phyloP scores from a whole-genome alignment of 495 filamentous ascomycete species.

The Sordaria brevicollis region DNA sequence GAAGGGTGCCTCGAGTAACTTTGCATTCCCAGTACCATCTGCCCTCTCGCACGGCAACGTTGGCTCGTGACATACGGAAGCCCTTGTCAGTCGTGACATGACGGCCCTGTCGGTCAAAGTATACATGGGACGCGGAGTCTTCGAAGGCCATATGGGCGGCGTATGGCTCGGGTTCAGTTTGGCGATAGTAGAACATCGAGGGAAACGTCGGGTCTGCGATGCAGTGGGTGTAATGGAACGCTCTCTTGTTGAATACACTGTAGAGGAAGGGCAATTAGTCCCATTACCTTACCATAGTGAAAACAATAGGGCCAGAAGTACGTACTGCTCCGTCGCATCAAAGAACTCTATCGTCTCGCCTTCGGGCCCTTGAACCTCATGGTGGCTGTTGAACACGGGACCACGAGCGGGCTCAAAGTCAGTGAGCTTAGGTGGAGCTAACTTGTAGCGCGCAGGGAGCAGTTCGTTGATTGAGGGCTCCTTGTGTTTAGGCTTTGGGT shows the following conservation, averaged over 20 bases:
- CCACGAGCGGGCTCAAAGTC: constrained; percentile 49
- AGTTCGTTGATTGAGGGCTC: constrained; percentile 31
- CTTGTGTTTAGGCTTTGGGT: constrained; percentile 44
- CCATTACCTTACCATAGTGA: background rate
- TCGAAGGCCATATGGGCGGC: constrained; percentile 79
- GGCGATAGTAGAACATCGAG: constrained; percentile 79
- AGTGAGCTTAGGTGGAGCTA: constrained; percentile 44
- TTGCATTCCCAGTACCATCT: constrained; percentile 91
- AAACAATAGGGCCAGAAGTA: background rate
- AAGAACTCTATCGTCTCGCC: constrained; percentile 44
- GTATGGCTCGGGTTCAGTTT: constrained; percentile 75
- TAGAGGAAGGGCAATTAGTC: constrained; percentile 8
- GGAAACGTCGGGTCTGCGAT: constrained; percentile 80
- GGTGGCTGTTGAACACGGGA: constrained; percentile 43
- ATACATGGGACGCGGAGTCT: constrained; percentile 72
- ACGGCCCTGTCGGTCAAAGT: constrained; percentile 49
- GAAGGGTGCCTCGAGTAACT: constrained; percentile 55
- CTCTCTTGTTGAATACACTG: constrained; percentile 83
- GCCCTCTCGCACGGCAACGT: constrained; percentile 85
- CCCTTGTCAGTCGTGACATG: constrained; percentile 70
- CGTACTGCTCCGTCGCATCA: constrained; percentile 57
- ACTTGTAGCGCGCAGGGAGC: constrained; percentile 46
- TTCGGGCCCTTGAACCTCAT: constrained; percentile 33
- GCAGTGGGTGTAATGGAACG: constrained; percentile 81
- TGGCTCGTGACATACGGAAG: constrained; percentile 75